These are phyloP conservation scores for Pleurotus eryngii DNA, from an alignment of 768 basidiomycete species.

Conservation along the genomic window DNA sequence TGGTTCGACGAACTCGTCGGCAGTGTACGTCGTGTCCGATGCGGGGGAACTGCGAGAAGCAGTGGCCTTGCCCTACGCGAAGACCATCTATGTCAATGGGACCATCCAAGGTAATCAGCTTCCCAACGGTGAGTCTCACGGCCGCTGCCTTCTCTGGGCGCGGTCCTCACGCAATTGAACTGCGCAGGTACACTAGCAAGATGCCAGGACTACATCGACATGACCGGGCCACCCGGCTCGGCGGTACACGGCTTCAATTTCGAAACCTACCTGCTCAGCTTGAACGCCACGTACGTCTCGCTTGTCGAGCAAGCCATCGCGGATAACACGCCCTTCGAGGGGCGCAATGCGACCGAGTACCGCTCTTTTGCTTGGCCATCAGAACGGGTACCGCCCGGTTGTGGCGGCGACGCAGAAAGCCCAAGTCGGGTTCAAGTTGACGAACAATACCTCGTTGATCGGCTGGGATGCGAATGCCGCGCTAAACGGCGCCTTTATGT, in stretches of 20 bases:
- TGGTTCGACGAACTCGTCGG: constrained; percentile 8
- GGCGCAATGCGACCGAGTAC: constrained; percentile 16
- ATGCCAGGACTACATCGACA: constrained; percentile 11
- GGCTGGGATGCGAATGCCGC: constrained; percentile 13
- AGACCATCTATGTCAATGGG: constrained; percentile 17
- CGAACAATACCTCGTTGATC: constrained; percentile 15
- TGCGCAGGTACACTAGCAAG: constrained; percentile 4
- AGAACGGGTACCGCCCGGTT: constrained; percentile 14
- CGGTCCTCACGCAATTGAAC: neutral
- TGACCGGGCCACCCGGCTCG: constrained; percentile 11
- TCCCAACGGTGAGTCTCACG: constrained; percentile 7
- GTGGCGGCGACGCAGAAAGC: constrained; percentile 13
- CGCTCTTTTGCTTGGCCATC: constrained; percentile 10
- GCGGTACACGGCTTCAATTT: constrained; percentile 14
- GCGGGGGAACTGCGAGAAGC: constrained; percentile 13
- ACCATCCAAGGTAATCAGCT: constrained; percentile 16
- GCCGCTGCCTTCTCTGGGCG: neutral
- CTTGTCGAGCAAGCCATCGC: constrained; percentile 12
- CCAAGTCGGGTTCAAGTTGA: constrained; percentile 13
- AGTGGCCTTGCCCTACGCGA: constrained; percentile 10
- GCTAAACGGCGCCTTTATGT: constrained; percentile 7
- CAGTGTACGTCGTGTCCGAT: constrained; percentile 13
- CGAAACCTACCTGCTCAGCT: constrained; percentile 12
- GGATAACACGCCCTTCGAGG: constrained; percentile 15
- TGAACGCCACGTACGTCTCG: constrained; percentile 13